Conservation (phyloP, 164 flowering plant species). For the Tetrastigma voinierianum region DNA sequence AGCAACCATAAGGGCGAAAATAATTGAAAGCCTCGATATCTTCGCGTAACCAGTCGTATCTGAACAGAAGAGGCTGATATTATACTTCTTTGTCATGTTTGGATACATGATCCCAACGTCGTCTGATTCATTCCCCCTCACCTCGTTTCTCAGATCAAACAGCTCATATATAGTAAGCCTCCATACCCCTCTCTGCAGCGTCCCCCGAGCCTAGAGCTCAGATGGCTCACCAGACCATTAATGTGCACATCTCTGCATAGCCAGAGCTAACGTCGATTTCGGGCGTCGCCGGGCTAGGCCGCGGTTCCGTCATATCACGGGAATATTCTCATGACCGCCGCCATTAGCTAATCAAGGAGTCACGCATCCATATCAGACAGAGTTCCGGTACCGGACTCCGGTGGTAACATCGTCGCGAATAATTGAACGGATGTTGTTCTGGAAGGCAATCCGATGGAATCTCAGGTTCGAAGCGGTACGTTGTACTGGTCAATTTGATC, state of each 20-base stretch:
- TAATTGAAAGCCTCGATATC: not conserved
- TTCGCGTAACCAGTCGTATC: not conserved
- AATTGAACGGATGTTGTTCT: slow-evolving; percentile 54
- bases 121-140: slow-evolving; percentile 1
- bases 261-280: slow-evolving; percentile 46
- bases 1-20: slow-evolving; percentile 1
- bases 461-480: slow-evolving; percentile 38
- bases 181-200: slow-evolving; percentile 59
- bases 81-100: slow-evolving; percentile 57
- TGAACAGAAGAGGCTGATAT: slow-evolving; percentile 35
- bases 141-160: slow-evolving; percentile 42
- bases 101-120: slow-evolving; percentile 61
- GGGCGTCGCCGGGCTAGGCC: slow-evolving; percentile 61
- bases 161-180: slow-evolving; percentile 61
- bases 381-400: slow-evolving; percentile 70
- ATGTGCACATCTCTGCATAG: slow-evolving; percentile 63
- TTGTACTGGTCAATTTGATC: slow-evolving; percentile 68
- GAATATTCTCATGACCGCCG: slow-evolving; percentile 65
- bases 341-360: slow-evolving; percentile 57
- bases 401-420: slow-evolving; percentile 60
- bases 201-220: slow-evolving; percentile 59
- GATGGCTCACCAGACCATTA: slow-evolving; percentile 52
- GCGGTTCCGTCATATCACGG: slow-evolving; percentile 67
- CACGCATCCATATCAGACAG: slow-evolving; percentile 85
- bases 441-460: slow-evolving; percentile 81